These are phyloP conservation scores for Ustilago shanxiensis DNA, from an alignment of 1,284 basidiomycete genomes.

Conservation along the genomic window DNA sequence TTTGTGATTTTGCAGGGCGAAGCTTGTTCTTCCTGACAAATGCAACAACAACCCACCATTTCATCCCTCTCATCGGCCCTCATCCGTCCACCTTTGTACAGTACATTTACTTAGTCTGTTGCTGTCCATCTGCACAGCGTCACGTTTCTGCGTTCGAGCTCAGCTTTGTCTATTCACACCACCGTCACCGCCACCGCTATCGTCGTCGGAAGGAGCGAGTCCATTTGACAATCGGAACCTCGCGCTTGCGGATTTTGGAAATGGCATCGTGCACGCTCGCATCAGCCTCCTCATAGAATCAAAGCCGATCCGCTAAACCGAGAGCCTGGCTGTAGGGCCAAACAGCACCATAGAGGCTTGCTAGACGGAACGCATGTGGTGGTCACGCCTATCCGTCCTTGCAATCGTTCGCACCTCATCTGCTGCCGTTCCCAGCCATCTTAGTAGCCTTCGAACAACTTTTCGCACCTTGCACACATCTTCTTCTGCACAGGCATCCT, in stretches of 20 bases:
- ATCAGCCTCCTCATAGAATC: slow-evolving; percentile 3
- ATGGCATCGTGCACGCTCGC: not conserved
- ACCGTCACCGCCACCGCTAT: too few relatives aligned
- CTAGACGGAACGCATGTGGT: slow-evolving; percentile 33
- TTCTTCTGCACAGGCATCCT: not conserved
- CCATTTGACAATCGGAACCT: too few relatives aligned
- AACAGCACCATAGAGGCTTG: slow-evolving; percentile 6
- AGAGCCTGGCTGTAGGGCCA: not conserved
- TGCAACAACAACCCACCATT: not conserved
- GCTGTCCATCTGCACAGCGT: too few relatives aligned
- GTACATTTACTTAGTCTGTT: too few relatives aligned
- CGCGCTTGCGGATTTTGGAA: not conserved
- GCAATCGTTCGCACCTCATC: slow-evolving; percentile 6
- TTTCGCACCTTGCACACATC: slow-evolving; percentile 14
- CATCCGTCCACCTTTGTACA: too few relatives aligned
- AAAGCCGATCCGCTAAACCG: not conserved
- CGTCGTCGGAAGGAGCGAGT: too few relatives aligned
- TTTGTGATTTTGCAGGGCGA: slow-evolving; percentile 4
- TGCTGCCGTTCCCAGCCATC: not conserved
- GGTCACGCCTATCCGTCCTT: slow-evolving; percentile 11
- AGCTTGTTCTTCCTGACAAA: not conserved
- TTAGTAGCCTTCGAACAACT: not conserved
- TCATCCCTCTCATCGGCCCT: not conserved
- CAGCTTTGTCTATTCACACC: too few relatives aligned
- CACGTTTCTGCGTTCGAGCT: not conserved